Percentiles rank a stretch among this genome's conserved stretches.
These are phyloP conservation scores for Pochonia chlamydosporia DNA, from an alignment of 2,329 filamentous ascomycete genomes.

Conservation along the genomic window DNA sequence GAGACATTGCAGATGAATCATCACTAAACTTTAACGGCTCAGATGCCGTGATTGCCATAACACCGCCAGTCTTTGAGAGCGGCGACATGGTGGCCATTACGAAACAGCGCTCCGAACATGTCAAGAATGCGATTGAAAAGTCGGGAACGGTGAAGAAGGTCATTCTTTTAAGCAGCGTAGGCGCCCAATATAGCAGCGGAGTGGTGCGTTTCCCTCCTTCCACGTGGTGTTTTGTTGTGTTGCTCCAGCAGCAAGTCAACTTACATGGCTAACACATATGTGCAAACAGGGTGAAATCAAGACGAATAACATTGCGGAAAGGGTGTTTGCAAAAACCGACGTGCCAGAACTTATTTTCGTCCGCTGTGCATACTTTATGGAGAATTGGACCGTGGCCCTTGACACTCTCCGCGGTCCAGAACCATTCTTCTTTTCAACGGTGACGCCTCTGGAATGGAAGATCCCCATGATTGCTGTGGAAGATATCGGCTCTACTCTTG, in stretches of 20 bases:
- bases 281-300: conserved; percentile 28
- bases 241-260: too few species aligned
- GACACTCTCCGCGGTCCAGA: conserved; percentile 18
- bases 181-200: conserved; percentile 26
- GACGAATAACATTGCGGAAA: conserved; percentile 28
- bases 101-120: conserved; percentile 18
- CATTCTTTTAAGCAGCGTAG: conserved; percentile 24
- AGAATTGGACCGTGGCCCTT: conserved; percentile 27
- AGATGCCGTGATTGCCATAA: conserved; percentile 25
- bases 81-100: conserved; percentile 16
- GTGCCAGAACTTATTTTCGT: conserved; percentile 23
- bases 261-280: neutral
- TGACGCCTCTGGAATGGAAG: conserved; percentile 25
- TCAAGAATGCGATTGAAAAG: conserved; percentile 20
- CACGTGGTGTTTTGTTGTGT: neutral
- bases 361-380: conserved; percentile 31
- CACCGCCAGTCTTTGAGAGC: conserved; percentile 21
- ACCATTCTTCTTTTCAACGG: conserved; percentile 27
- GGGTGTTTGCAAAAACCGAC: conserved; percentile 10
- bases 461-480: conserved; percentile 25
- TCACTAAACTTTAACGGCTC: conserved; percentile 24
- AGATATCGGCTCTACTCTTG: conserved; percentile 20
- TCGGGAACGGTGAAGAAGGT: conserved; percentile 21
- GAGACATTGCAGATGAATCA: conserved; percentile 20
- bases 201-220: conserved; percentile 17